These are phyloP conservation scores for Amanita molliuscula DNA, from an alignment of 768 basidiomycete genomes.

Conservation along the genomic window DNA sequence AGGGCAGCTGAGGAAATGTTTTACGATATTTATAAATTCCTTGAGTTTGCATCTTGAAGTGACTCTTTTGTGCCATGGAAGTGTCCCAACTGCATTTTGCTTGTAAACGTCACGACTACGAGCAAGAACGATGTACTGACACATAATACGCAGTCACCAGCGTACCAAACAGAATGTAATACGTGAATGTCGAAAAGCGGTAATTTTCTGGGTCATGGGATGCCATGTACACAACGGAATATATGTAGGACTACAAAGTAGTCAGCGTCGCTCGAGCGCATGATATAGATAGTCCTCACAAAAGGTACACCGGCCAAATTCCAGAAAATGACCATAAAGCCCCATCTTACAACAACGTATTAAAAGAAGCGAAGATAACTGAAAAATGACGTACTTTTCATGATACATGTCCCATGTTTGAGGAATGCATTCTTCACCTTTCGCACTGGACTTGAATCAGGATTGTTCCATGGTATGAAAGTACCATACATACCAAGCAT, in stretches of 20 bases:
- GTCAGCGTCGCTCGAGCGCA: slow-evolving; percentile 1
- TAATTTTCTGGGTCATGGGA: slow-evolving; percentile 83
- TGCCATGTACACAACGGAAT: slow-evolving; percentile 98
- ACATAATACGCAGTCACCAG: slow-evolving; percentile 81
- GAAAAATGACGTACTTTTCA: slow-evolving; percentile 61
- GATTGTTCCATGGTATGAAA: neutral
- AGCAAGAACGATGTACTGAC: slow-evolving; percentile 31
- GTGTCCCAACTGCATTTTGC: slow-evolving; percentile 67
- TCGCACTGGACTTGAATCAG: slow-evolving; percentile 40
- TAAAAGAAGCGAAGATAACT: neutral
- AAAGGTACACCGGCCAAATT: slow-evolving; percentile 91
- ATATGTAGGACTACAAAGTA: slow-evolving; percentile 72
- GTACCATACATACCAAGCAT: slow-evolving; percentile 60
- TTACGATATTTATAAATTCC: slow-evolving; percentile 79
- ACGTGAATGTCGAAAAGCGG: slow-evolving; percentile 69
- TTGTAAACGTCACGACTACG: slow-evolving; percentile 1
- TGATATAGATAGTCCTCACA: slow-evolving; percentile 32
- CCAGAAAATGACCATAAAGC: slow-evolving; percentile 99
- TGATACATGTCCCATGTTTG: slow-evolving; percentile 99
- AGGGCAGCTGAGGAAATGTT: slow-evolving; percentile 90
- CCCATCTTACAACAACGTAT: slow-evolving; percentile 42
- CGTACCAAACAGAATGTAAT: slow-evolving; percentile 63
- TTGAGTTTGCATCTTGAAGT: slow-evolving; percentile 95
- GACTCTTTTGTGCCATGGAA: slow-evolving; percentile 92
- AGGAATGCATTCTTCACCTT: slow-evolving; percentile 91